Base-by-base conservation (phyloP, 345 rosid genomes). In the Lagerstroemia speciosa region DNA sequence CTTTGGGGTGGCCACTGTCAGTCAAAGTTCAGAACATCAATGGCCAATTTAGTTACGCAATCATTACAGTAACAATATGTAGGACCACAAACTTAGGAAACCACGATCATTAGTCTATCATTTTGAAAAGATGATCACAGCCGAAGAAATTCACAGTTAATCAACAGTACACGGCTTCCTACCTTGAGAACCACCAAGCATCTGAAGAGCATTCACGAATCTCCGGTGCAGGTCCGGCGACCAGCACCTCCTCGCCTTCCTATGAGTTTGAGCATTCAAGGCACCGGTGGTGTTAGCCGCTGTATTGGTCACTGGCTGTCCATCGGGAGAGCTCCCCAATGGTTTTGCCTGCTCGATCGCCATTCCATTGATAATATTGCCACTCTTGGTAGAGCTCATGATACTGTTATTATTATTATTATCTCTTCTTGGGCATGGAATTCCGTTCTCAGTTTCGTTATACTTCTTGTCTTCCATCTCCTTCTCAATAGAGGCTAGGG, bases 131-230 rank as follows among this genome's bases (percentile, higher is more conserved):
- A 68, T 55, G 36, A 40, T 24, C 41, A 52, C 10, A 52, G 1
- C 3, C 33, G 40, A 3, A 43, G 46, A 22, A 8, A 30, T 58
- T 38, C 5, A 36, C 38, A 19, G 19, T 19, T 31, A 3, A 9
- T 32, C 2, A 3, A 52, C 29, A 14, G 11, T 57, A 2, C 34
- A n/a, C 29, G 41, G 4, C 12, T n/a, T n/a, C 26, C 50, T 89
- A 95, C 99, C 98, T 92, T 95, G 99, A 66, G 99, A 92, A 38
- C 99, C 99, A 34, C 99, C 99, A 14, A 95, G 94, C 97, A 92
- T 86, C 73, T 95, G 99, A 37, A 95, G 92, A 61, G 99, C 99
- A 78, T 82, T 86, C 4, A 95, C 96, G 71, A 95, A 95, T 84
- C 98, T 78, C 41, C 99, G 78, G 77, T 95, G 99, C 83, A 95